Conservation (phyloP, 495 filamentous ascomycete species). For the Aspergillus cavernicola region DNA sequence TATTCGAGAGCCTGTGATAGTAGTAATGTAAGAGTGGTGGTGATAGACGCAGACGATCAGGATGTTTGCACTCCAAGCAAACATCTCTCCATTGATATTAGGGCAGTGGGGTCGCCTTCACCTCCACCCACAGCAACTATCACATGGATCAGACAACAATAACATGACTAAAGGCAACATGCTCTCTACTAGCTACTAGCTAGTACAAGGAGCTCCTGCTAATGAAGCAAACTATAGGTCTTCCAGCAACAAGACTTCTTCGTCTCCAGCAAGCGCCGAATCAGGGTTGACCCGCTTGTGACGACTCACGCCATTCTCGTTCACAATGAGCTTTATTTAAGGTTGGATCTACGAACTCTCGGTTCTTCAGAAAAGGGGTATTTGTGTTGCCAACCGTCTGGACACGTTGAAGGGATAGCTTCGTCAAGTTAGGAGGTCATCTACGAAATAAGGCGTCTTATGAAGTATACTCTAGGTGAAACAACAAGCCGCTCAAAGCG, state of each 20-base stretch:
- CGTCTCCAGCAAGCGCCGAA: not conserved
- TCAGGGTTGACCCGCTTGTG: too few species aligned
- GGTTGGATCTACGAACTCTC: not conserved
- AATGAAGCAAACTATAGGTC: too few species aligned
- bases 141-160: too few species aligned
- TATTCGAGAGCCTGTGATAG: too few species aligned
- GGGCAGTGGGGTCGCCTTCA: too few species aligned
- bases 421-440: too few species aligned
- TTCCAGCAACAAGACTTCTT: too few species aligned
- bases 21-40: not conserved
- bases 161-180: too few species aligned
- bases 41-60: not conserved
- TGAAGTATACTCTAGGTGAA: slow-evolving; percentile 5
- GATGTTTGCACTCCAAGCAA: slow-evolving; percentile 6
- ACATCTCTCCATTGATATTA: too few species aligned
- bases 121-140: too few species aligned
- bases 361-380: not conserved
- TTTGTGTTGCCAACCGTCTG: not conserved
- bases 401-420: not conserved
- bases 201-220: too few species aligned
- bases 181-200: too few species aligned
- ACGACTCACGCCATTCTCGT: not conserved
- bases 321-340: slow-evolving; percentile 4
- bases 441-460: not conserved
- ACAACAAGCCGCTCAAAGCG: not conserved